phyloP scores from a whole-genome alignment of 1,139 yeast genomes.

The Taiozyma sp. region DNA sequence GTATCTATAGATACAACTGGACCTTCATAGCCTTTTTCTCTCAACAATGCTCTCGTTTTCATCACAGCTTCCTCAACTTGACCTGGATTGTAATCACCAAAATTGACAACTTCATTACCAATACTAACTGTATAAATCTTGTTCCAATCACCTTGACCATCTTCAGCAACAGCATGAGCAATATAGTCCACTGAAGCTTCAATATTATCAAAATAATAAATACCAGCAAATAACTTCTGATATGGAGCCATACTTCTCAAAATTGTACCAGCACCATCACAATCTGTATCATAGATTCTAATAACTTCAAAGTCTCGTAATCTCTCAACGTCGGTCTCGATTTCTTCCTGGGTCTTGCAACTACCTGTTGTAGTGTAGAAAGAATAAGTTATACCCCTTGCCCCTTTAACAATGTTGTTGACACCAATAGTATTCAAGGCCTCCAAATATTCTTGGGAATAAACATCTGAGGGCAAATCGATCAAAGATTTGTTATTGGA shows the following conservation, averaged over 20 bases:
- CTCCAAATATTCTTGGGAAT: constrained; percentile 6
- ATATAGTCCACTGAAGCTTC: constrained; percentile 44
- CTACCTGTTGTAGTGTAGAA: constrained; percentile 55
- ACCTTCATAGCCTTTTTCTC: constrained; percentile 57
- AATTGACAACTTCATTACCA: constrained; percentile 75
- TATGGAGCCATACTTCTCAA: constrained; percentile 47
- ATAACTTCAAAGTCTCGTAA: constrained; percentile 49
- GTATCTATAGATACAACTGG: constrained; percentile 77
- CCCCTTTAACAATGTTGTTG: constrained; percentile 28
- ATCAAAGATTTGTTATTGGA: constrained; percentile 1
- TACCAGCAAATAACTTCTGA: constrained; percentile 70
- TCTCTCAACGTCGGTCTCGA: constrained; percentile 50
- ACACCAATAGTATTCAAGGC: constrained; percentile 14
- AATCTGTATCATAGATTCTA: constrained; percentile 78
- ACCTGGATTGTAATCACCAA: constrained; percentile 52
- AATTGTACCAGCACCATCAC: constrained; percentile 66
- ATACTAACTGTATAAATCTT: constrained; percentile 66
- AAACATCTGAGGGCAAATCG: constrained; percentile 2
- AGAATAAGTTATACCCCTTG: constrained; percentile 62
- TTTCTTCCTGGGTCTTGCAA: constrained; percentile 58
- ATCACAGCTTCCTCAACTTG: constrained; percentile 49
- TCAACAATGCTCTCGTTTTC: constrained; percentile 52
- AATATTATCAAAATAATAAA: constrained; percentile 51
- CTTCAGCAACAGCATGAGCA: constrained; percentile 43
- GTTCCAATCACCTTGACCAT: constrained; percentile 57